Evolutionary conservation across 164 flowering plant species (phyloP), one percentile per base, ranked within the genome.

Genomic region (Magnolia sinica): DNA sequence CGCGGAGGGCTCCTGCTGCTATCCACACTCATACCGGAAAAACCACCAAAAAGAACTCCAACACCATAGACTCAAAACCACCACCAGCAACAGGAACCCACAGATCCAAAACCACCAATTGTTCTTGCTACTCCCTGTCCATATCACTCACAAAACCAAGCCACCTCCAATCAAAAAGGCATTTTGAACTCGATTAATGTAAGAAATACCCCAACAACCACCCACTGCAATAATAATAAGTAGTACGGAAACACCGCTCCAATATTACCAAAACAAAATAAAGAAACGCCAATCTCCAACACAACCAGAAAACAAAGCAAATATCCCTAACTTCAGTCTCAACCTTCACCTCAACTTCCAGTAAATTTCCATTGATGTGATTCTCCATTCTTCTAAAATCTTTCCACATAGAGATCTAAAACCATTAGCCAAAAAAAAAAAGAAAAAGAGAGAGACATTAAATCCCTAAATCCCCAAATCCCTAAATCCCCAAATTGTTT

Each of bases 1-100:
- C 84, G 75, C 37, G 78, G 78, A 37, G 84, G 80, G 76, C 80
- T 85, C 72, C 81, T 74, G 73, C 83, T 80, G 73, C 80, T 72
- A 52, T 77, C 78, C 9, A 72, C 67, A 72, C 78, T 76, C 82
- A 76, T 82, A 14, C 45, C 59, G 72, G 19, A 74, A 67, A 67
- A 67, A 67, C 3, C 31, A 13, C 20, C 31, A 23, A 67, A 23
- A 64, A 64, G 8, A 67, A 23, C 13, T 23, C 31, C 37, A 67
- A 27, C 2, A 19, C 45, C 76, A 31, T 58, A 70, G 23, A 77
- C 50, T 8, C 9, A 2, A 64, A 67, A 67, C 64, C 70, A 72
- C 67, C 68, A 64, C 64, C 66, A 64, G 29, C 49, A 55, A 72
- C 31, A 49, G 20, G n/a, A n/a, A 70, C 20, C 22, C 27, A 37